Conservation (phyloP, 176 grass and related monocot species). For the Cenchrus americanus region DNA sequence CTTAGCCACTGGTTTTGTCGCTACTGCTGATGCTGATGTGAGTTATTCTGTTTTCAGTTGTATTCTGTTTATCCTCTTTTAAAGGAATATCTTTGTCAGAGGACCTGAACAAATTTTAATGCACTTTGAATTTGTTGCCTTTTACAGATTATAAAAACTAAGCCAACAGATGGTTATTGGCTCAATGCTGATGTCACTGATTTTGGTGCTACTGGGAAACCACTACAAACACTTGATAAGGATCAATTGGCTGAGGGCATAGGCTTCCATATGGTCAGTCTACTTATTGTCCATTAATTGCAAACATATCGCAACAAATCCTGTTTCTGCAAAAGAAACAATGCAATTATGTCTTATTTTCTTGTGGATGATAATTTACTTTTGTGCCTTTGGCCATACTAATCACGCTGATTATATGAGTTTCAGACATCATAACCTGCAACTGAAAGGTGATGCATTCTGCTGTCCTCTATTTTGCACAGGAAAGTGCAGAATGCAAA, state of each 20-base stretch:
- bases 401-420: too few species aligned
- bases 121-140: neutral
- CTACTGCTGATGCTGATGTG: too few species aligned
- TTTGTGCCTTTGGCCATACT: too few species aligned
- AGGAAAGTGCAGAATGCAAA: neutral
- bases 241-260: neutral
- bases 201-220: neutral
- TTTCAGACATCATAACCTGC: neutral
- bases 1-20: too few species aligned
- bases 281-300: neutral
- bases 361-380: neutral
- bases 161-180: neutral
- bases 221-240: neutral
- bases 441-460: neutral
- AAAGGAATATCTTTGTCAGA: too few species aligned
- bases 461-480: neutral
- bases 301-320: too few species aligned
- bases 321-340: neutral
- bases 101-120: neutral
- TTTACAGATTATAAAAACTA: neutral
- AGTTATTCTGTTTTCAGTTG: too few species aligned
- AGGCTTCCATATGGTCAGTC: neutral
- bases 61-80: too few species aligned
- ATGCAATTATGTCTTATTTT: neutral
- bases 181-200: neutral